Conservation (phyloP, 768 basidiomycete species). For the Tephrocybe sp. region DNA sequence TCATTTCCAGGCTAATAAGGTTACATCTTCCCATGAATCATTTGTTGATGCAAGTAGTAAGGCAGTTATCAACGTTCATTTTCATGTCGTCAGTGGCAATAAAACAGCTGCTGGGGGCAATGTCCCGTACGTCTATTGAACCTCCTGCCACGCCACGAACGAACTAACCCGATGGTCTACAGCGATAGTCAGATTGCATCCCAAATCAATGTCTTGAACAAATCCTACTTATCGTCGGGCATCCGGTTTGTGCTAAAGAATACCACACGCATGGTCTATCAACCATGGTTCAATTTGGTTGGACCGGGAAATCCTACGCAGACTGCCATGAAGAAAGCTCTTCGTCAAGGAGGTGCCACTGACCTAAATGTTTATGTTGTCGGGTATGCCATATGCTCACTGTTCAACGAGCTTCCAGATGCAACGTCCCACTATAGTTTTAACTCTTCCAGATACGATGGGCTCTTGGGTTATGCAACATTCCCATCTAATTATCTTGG, state of each 20-base stretch:
- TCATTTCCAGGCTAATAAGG: constrained; percentile 17
- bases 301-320: constrained; percentile 35
- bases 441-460: constrained; percentile 31
- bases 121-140: constrained; percentile 33
- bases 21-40: background rate
- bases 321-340: constrained; percentile 45
- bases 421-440: constrained; percentile 27
- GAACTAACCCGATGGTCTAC: background rate
- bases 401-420: too few relatives aligned
- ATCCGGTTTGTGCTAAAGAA: constrained; percentile 39
- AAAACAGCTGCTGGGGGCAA: constrained; percentile 35
- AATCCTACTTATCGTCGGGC: constrained; percentile 34
- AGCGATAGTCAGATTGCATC: constrained; percentile 9
- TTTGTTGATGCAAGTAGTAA: background rate
- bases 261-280: constrained; percentile 42
- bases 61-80: constrained; percentile 19
- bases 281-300: constrained; percentile 50
- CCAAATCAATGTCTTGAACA: constrained; percentile 39
- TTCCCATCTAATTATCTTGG: constrained; percentile 44
- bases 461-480: constrained; percentile 54
- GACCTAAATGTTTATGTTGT: constrained; percentile 54
- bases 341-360: constrained; percentile 38
- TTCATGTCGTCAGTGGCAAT: constrained; percentile 35
- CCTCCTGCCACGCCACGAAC: background rate
- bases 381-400: constrained; percentile 33